These are phyloP conservation scores for Daldinia caldariorum DNA, from an alignment of 495 filamentous ascomycete species.

Conservation along the genomic window DNA sequence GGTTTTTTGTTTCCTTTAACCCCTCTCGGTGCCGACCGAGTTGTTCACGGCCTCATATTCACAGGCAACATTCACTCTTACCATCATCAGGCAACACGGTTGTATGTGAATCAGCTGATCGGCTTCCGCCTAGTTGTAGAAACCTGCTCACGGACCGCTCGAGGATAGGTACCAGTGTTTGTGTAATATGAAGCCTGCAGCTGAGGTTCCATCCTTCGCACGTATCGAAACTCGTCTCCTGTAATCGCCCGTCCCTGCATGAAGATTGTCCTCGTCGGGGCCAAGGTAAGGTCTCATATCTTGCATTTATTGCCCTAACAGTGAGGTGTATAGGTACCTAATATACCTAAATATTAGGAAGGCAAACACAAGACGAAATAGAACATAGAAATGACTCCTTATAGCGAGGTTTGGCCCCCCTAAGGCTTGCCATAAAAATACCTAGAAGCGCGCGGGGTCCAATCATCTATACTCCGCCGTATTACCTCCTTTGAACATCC, in stretches of 20 bases:
- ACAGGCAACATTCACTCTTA: conserved; percentile 22
- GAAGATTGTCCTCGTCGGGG: conserved; percentile 24
- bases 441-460: conserved; percentile 13
- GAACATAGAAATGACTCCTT: conserved; percentile 8
- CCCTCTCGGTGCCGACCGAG: conserved; percentile 27
- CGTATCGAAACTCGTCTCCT: conserved; percentile 38
- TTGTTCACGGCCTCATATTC: conserved; percentile 2
- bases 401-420: conserved; percentile 22
- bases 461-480: conserved; percentile 20
- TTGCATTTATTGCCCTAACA: conserved; percentile 5
- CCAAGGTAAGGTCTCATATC: conserved; percentile 19
- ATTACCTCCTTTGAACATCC: conserved; percentile 19
- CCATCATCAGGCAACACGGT: conserved; percentile 40
- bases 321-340: background rate
- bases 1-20: background rate
- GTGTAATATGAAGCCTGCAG: conserved; percentile 30
- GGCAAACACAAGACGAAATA: conserved; percentile 37
- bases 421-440: conserved; percentile 22
- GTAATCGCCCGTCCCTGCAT: conserved; percentile 43
- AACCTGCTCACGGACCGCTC: conserved; percentile 23
- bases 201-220: conserved; percentile 37
- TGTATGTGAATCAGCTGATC: conserved; percentile 39
- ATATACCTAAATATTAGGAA: conserved; percentile 19
- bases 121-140: conserved; percentile 34
- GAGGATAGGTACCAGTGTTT: conserved; percentile 20